Base-by-base conservation (phyloP, 2,329 filamentous ascomycete genomes). In the Fusarium robinianum region DNA sequence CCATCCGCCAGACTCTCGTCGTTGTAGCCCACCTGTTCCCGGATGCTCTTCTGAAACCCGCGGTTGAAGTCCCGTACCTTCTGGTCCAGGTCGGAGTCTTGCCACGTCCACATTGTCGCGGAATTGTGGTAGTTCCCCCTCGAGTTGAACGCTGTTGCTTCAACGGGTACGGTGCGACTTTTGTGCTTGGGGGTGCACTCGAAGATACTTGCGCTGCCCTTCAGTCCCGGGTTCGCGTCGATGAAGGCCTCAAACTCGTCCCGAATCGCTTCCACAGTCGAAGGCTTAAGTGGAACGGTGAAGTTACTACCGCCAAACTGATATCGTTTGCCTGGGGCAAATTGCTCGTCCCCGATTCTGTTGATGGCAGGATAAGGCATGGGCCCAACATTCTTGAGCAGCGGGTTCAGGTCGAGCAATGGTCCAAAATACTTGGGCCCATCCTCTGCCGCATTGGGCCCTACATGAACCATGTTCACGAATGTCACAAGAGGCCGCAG, bases 281-380 rank as follows among this genome's bases (percentile, higher is more conserved):
- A 58, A 2, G 59, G 23, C 30, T 53, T 35, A 15, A 77, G 55
- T 0, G 74, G 74, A 4, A 67, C 60, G 6, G 68, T 65, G 50
- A 71, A 72, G 37, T 72, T 75, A 8, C 72, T 62, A 0, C 73
- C 73, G 41, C 75, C 73, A 45, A 72, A 60, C 6, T 63, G 46
- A 35, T 66, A 68, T 4, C 70, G 65, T 30, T 64, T 65, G 3
- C 71, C 65, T n/a, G 68, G 60, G 1, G 62, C 64, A 8, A 67
- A 65, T 25, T 64, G 63, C 0, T 61, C 63, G 47, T 72, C 72
- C 25, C 65, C 57, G 1, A 68, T 48, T 3, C 55, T 63, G 50
- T 77, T 77, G 32, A 71, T 57, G 15, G 61, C 54, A 2, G 63
- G 58, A 49, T 76, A 76, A 0, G 73, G 71, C 41, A 74, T 66